Evolutionary conservation across 306 rosid species (phyloP).

Genomic region (Hippophae tibetana): DNA sequence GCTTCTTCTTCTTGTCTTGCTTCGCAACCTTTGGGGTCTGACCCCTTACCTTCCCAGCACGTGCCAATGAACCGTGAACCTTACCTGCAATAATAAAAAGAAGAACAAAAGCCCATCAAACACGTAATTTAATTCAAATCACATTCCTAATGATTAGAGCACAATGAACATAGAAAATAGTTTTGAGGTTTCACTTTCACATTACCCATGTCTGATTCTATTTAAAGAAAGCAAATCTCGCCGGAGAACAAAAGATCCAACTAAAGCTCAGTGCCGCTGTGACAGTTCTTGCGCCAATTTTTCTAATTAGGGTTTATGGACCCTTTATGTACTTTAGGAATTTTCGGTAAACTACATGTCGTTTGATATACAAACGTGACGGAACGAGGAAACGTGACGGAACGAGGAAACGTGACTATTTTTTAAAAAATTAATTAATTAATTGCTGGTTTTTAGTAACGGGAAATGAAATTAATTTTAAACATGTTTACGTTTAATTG

Average conservation of each 20-base stretch:
- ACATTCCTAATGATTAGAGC: background rate
- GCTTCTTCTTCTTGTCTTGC: slow-evolving; percentile 58
- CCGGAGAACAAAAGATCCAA: background rate
- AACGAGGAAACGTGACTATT: too few relatives aligned
- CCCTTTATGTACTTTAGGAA: background rate
- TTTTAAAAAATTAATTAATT: too few relatives aligned
- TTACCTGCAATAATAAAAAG: slow-evolving; percentile 30
- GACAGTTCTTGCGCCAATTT: background rate
- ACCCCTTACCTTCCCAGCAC: slow-evolving; percentile 63
- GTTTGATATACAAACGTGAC: background rate
- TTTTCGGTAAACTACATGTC: background rate
- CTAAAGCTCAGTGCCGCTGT: background rate
- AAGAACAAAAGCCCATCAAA: too few relatives aligned
- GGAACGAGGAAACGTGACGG: too few relatives aligned
- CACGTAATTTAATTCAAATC: slow-evolving; percentile 8
- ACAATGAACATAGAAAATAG: background rate
- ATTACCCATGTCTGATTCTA: slow-evolving; percentile 21
- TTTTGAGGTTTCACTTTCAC: background rate
- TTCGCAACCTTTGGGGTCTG: slow-evolving; percentile 68
- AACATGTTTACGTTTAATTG: too few relatives aligned
- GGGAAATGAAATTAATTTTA: too few relatives aligned
- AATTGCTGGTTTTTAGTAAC: too few relatives aligned
- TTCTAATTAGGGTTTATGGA: slow-evolving; percentile 5
- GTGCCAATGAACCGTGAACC: slow-evolving; percentile 62
- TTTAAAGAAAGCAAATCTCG: background rate